Percentiles rank a stretch among this genome's conserved stretches.
Evolutionary conservation across 208 protist species (phyloP).

Genomic region (Wallacemonas collosoma): DNA sequence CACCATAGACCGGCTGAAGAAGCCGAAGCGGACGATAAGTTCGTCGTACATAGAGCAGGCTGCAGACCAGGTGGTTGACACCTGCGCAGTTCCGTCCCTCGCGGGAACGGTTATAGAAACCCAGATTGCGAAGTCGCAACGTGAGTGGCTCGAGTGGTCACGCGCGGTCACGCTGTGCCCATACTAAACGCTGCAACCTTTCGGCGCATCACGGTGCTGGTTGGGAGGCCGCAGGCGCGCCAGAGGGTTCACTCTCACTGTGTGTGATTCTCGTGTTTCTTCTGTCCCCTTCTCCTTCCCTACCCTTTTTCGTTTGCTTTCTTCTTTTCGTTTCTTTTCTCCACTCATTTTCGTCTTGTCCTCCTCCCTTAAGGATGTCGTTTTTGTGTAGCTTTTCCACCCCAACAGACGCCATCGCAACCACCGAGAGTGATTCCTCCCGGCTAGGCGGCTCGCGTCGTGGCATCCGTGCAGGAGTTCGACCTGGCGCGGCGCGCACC

Average conservation of each 20-base stretch:
- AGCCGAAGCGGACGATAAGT: background rate
- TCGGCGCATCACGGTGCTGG: background rate
- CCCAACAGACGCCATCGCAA: no score
- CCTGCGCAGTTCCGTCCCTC: conserved; percentile 23
- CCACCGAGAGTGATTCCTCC: no score
- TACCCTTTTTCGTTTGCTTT: conserved; percentile 3
- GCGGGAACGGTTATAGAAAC: conserved; percentile 44
- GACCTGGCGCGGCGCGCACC: no score
- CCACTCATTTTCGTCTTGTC: conserved; percentile 17
- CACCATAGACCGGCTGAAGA: conserved; percentile 11
- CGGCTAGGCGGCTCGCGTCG: no score
- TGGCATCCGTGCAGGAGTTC: no score
- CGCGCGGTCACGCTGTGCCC: conserved; percentile 26
- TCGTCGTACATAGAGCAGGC: conserved; percentile 5
- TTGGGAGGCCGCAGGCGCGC: no score
- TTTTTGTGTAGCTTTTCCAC: no score
- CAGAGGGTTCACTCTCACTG: no score
- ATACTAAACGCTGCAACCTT: conserved; percentile 11
- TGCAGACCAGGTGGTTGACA: background rate
- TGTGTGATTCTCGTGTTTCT: no score
- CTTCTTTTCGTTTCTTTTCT: conserved; percentile 14
- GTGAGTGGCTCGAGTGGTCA: conserved; percentile 23
- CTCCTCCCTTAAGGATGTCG: background rate
- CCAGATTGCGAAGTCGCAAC: conserved; percentile 34
- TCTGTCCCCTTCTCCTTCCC: no score